Base-by-base conservation (phyloP, 768 basidiomycete genomes). In the Fibroporia radiculosa region DNA sequence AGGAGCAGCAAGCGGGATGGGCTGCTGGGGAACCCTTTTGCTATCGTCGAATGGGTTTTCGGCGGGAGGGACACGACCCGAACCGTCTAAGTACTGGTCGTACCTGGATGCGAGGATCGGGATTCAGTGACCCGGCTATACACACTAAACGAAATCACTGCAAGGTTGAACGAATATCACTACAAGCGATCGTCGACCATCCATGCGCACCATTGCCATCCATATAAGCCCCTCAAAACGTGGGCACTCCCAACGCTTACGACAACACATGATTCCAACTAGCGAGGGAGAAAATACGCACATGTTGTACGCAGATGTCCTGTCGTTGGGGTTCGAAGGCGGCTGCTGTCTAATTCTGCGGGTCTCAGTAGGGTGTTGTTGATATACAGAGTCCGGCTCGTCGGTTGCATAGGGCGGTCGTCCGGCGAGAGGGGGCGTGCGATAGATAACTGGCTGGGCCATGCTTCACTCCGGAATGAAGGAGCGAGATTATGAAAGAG, bases 351-450 rank as follows among this genome's bases (percentile, higher is more conserved):
- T 51, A 67, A 60, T 67, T 64, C 60, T 73, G 66, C 51, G 70
- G 50, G 73, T 63, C 56, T 63, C 65, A 50, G 55, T 50, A 67
- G 64, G 64, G 25, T 68, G 63, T 13, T 71, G 62, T 49, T 77
- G 69, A 58, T 78, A 84, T 51, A 72, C 64, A 19, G 74, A 71
- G 60, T 82, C 79, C 5, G 77, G 77, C 55, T 81, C 74, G 64
- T 85, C 77, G 28, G 80, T 82, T 36, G 79, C 82, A 58, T 74
- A 84, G 22, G 80, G 80, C 11, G 80, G 80, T 62, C 67, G 71
- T 48, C 78, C 76, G 60, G 78, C 78, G 48, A 79, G 66, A 43
- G 78, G 69, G 19, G 74, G 50, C 22, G 55, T 60, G 42, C 48
- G 49, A 41, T 60, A 61, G 53, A 54, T 53, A 43, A 56, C 55